Base-by-base conservation (phyloP, 2,329 filamentous ascomycete genomes). In the Xylaria sp. region DNA sequence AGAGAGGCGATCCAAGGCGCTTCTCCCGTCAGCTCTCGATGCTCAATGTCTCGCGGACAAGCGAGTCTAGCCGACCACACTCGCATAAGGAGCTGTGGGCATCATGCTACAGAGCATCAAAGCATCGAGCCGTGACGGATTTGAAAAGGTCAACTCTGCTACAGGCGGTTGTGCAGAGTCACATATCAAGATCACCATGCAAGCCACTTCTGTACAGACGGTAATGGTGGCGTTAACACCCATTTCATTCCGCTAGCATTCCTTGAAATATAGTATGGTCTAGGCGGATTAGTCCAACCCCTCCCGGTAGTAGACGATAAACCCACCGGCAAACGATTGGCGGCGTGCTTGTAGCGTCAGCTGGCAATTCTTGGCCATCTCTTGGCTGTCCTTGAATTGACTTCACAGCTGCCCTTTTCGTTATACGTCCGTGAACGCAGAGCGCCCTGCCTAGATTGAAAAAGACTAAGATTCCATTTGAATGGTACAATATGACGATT, bases 381-480 rank as follows among this genome's bases (percentile, higher is more conserved):
- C 63, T 60, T 60, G 57, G 63, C 60, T 49, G 43, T 43, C 28
- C 57, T 63, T 60, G 60, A 65, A 63, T 65, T 14, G 45, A 57
- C 56, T 63, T 60, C 56, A 60, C 60, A 65, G 60, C 60, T 63
- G 46, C 59, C 60, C 31, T 58, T 57, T 60, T 63, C 12, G 46
- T 53, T 53, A 43, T 60, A 11, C 38, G 50, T 54, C 50, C 57
- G 53, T 54, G 52, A 25, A 49, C n/a, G 60, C 47, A 57, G 54
- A 52, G 33, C 9, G 17, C 42, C 23, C 35, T 28, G 42, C 19
- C 53, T 47, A 14, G 9, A 5, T 31, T 7, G 17, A 31, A 14
- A 38, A 61, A 57, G 49, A 35, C 31, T 35, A 19, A 54, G 53
- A 57, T 64, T 19, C 19, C 58, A 55, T 61, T 38, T 25, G 47